Evolutionary conservation across 2,329 filamentous ascomycete genomes (phyloP), one percentile per base, ranked within the genome.

Genomic region (Sporothrix pallida): DNA sequence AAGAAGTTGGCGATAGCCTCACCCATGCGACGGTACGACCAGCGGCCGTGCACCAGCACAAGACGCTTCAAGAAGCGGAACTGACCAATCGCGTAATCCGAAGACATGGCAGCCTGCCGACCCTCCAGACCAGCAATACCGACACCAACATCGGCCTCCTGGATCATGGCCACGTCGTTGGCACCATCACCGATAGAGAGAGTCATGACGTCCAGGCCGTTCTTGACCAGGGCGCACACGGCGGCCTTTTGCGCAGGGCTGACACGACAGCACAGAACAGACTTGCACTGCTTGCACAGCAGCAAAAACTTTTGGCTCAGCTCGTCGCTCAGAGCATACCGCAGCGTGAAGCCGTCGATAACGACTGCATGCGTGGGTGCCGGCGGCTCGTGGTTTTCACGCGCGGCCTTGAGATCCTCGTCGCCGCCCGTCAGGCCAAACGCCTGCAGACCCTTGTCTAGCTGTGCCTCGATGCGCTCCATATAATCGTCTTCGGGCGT

Each of bases 1-100:
- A 99, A 99, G 87, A 99, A 99, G 82, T 99, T 99, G 81, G 94
- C 94, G 79, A 97, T 98, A 65, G 92, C 93, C 84, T 99, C 96
- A 44, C 92, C 94, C 81, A 99, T 85, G 78, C 96, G 90, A 71
- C 95, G 90, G 84, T 99, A 99, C n/a, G 94, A 97, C 93, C 95
- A 98, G 74, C 95, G 90, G 74, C 95, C 95, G 80, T 98, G 95
- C 4, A 98, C 94, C 23, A 98, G 88, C 44, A 98, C 88, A 75
- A 98, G 86, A 72, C 95, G 87, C 78, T 94, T 91, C 70, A 98
- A 86, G 84, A 93, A 98, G 56, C 94, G 89, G 85, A 98, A 98
- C 82, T 98, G 95, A 1, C 93, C 95, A 80, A 98, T 97, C 70
- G 94, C 94, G 80, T 97, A 98, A 81, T 98, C 95, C 2, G 95